Evolutionary conservation across 2,329 filamentous ascomycete genomes (phyloP).

Genomic region (Macrophomina pseudophaseolina): DNA sequence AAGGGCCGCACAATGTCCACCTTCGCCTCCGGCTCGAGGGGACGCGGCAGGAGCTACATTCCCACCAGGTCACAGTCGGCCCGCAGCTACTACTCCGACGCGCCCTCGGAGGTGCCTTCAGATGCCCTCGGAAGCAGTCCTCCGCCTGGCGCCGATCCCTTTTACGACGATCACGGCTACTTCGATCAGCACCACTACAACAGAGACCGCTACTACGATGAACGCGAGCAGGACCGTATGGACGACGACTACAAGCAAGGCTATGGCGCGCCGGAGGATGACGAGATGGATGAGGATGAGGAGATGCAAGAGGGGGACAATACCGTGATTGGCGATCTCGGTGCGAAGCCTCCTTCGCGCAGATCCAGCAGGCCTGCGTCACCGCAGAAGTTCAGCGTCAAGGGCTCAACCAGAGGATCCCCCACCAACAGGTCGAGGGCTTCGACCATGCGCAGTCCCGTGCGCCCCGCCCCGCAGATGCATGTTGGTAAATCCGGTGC

Average conservation of each 20-base stretch:
- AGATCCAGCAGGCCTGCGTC: conserved; percentile 22
- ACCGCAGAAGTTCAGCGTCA: conserved; percentile 48
- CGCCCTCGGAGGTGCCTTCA: conserved; percentile 15
- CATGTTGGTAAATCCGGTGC: conserved; percentile 41
- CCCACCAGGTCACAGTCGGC: conserved; percentile 25
- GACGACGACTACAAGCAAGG: conserved; percentile 22
- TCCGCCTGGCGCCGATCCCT: conserved; percentile 36
- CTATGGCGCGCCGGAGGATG: not conserved
- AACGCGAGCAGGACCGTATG: conserved; percentile 38
- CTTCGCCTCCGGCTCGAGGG: conserved; percentile 8
- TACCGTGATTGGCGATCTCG: conserved; percentile 38
- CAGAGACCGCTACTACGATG: conserved; percentile 31
- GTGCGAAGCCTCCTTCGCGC: conserved; percentile 15
- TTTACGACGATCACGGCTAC: conserved; percentile 26
- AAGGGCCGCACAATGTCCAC: conserved; percentile 21
- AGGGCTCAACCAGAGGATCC: conserved; percentile 31
- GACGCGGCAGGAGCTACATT: conserved; percentile 23
- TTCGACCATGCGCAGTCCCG: conserved; percentile 34
- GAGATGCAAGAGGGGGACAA: conserved; percentile 39
- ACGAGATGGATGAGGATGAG: conserved; percentile 35
- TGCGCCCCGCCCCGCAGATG: conserved; percentile 17
- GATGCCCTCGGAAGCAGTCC: conserved; percentile 35
- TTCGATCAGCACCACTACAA: conserved; percentile 33
- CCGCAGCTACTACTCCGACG: conserved; percentile 28
- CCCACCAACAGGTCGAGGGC: conserved; percentile 31